A percentile compares a stretch with the other conserved stretches of the same genome.
Conservation (phyloP, 371 early-diverging fungal species). For the Chytridiales sp. region DNA sequence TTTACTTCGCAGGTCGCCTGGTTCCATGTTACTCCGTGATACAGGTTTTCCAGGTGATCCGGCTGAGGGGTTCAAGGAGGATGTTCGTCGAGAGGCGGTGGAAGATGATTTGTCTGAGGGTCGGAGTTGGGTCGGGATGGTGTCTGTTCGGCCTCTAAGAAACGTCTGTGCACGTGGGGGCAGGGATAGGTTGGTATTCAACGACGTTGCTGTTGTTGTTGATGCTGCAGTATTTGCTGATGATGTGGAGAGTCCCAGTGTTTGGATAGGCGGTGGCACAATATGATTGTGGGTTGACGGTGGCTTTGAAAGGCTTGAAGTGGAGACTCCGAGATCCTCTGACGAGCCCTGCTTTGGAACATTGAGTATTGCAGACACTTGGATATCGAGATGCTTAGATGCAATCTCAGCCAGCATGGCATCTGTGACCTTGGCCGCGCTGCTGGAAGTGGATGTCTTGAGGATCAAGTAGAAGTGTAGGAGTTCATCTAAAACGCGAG, state of each 20-base stretch:
- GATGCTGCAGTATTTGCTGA: not conserved
- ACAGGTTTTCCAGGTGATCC: not conserved
- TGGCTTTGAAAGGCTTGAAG: not conserved
- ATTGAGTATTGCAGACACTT: slow-evolving; percentile 8
- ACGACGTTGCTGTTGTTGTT: not conserved
- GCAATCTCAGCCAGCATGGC: not conserved
- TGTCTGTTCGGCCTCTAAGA: too few relatives aligned
- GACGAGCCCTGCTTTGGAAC: not conserved
- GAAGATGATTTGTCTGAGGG: too few relatives aligned
- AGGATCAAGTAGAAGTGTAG: slow-evolving; percentile 13
- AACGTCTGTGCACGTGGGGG: too few relatives aligned
- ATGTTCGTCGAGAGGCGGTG: not conserved
- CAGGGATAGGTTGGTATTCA: not conserved
- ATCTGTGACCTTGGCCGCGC: not conserved
- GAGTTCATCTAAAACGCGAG: slow-evolving; percentile 4
- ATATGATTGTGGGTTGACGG: not conserved
- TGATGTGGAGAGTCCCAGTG: not conserved
- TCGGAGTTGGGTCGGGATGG: too few relatives aligned
- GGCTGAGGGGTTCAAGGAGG: slow-evolving; percentile 1
- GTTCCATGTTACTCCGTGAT: not conserved
- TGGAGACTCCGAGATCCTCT: not conserved
- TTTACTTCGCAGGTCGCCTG: not conserved
- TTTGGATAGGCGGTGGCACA: not conserved
- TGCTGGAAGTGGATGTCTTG: not conserved
- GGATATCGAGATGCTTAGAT: not conserved